Evolutionary conservation across 176 grass and related monocot species (phyloP).

Genomic region (Zea mays): DNA sequence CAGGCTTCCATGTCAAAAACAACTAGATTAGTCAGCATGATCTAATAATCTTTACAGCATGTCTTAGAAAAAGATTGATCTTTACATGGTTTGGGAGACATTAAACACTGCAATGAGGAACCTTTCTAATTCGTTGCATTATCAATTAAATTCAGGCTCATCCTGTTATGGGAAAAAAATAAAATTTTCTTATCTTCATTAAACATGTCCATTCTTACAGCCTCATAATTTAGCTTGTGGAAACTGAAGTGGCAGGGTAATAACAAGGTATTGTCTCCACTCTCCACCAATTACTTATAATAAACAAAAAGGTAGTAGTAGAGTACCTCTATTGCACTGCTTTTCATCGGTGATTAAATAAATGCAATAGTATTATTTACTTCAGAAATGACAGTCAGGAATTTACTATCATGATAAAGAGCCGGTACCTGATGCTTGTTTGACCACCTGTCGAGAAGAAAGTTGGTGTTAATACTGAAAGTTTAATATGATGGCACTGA

Average conservation of each 20-base stretch:
- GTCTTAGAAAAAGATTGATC: background rate
- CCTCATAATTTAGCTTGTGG: slow-evolving; percentile 10
- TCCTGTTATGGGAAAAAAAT: background rate
- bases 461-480: slow-evolving; percentile 40
- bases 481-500: background rate
- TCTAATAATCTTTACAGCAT: background rate
- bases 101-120: background rate
- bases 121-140: background rate
- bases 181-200: background rate
- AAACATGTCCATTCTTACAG: background rate
- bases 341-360: slow-evolving; percentile 2
- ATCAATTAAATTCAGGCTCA: background rate
- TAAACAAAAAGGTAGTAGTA: background rate
- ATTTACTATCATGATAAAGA: slow-evolving; percentile 6
- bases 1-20: slow-evolving; percentile 6
- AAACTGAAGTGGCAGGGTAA: slow-evolving; percentile 16
- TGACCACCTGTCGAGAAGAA: slow-evolving; percentile 86
- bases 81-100: background rate
- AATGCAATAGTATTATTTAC: background rate
- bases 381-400: background rate
- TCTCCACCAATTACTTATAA: slow-evolving; percentile 7
- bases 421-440: slow-evolving; percentile 95
- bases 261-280: background rate
- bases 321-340: background rate
- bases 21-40: background rate